phyloP scores from a whole-genome alignment of 2,329 filamentous ascomycete genomes.

The Xylariaceae sp. region DNA sequence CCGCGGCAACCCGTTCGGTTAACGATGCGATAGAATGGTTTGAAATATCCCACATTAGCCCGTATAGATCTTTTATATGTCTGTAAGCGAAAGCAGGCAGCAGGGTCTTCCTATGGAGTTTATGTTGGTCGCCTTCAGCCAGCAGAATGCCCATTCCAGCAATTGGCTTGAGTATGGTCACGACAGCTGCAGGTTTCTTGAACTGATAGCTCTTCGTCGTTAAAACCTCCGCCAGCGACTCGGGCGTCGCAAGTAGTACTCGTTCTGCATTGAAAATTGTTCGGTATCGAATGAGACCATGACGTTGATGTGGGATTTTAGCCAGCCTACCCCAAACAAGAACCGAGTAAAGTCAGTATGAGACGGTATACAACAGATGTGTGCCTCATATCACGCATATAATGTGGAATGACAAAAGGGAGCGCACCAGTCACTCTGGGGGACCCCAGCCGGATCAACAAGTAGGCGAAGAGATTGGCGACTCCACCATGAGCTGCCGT shows the following conservation, averaged over 20 bases:
- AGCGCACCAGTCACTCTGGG: conserved; percentile 17
- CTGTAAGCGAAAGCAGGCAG: conserved; percentile 20
- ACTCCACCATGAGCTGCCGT: conserved; percentile 20
- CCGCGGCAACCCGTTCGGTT: conserved; percentile 2
- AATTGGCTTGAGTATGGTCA: conserved; percentile 13
- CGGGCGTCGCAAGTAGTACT: conserved; percentile 10
- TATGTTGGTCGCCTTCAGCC: conserved; percentile 20
- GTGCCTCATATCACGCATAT: background rate
- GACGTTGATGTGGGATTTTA: conserved; percentile 5
- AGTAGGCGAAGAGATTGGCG: conserved; percentile 12
- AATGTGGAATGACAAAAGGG: background rate
- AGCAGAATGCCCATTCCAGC: conserved; percentile 17
- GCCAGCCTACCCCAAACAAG: conserved; percentile 7
- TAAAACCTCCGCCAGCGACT: conserved; percentile 18
- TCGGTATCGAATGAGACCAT: conserved; percentile 18
- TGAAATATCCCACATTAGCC: conserved; percentile 20
- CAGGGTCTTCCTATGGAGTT: conserved; percentile 17
- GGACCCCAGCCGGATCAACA: conserved; percentile 11
- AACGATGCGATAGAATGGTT: conserved; percentile 11
- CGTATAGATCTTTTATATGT: conserved; percentile 20
- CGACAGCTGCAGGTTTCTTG: conserved; percentile 12
- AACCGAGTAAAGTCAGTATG: conserved; percentile 2
- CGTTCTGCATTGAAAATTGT: conserved; percentile 12
- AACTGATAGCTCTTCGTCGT: conserved; percentile 20
- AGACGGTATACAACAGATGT: background rate